Base-by-base conservation (phyloP, 305 asterid species). In the Petunia hybrid region DNA sequence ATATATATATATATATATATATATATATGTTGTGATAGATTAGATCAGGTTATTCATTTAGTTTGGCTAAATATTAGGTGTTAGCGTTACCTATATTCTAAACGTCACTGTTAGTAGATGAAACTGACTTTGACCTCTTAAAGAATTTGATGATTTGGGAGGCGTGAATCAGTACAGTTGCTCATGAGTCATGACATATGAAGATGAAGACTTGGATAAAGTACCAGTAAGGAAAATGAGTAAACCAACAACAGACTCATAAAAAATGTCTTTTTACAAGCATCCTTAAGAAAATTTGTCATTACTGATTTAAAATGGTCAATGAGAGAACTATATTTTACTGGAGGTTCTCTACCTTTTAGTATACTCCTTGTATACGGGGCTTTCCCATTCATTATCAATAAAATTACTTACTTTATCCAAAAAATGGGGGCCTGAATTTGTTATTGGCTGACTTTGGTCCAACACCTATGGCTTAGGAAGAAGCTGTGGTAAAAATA, bases 111-210 rank as follows among this genome's bases (percentile, higher is more conserved):
- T 45, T 46, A 70, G 60, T 45, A 70, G 1, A 8, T 2, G 3
- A 39, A 16, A 46, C 77, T 70, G 59, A 68, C 2, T 45, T 16
- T 46, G 60, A 45, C 56, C 60, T 70, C 10, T 45, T 45, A 70
- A 53, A 45, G 77, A 46, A 70, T 41, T 70, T 70, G 42, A 70
- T 2, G 77, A 1, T 70, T 70, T 70, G 60, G 60, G 45, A 59
- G 42, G 46, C 77, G 46, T 45, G 77, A 70, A 2, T 70, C 42
- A 43, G 31, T 70, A 5, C 60, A 45, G 77, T 4, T 45, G 10
- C 77, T 8, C 60, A 46, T 45, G n/a, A n/a, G 59, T 8, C 60
- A 46, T 70, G 6, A 69, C 76, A 69, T 69, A 45, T 45, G 77
- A 70, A 22, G 77, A 45, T 45, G 77, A 45, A 9, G 60, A 45